phyloP scores from a whole-genome alignment of 1,139 yeast species.

The Meyerozyma smithsonii region DNA sequence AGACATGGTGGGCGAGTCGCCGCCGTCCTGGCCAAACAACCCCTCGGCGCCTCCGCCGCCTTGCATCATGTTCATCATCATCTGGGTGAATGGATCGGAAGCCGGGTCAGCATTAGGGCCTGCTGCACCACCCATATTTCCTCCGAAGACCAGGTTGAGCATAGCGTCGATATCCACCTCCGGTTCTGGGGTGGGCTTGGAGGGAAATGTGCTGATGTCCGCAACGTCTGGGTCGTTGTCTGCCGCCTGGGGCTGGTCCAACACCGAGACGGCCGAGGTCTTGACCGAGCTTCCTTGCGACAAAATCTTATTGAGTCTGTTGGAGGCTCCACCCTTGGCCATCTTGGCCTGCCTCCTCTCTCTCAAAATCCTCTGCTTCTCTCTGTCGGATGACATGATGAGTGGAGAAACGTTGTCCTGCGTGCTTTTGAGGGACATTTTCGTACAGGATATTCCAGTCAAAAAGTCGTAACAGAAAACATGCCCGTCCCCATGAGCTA shows the following conservation, averaged over 20 bases:
- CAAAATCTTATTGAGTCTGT: slow-evolving; percentile 47
- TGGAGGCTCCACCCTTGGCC: slow-evolving; percentile 52
- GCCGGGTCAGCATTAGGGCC: slow-evolving; percentile 8
- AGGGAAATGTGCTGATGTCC: slow-evolving; percentile 20
- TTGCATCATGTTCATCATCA: slow-evolving; percentile 24
- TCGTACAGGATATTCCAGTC: slow-evolving; percentile 1
- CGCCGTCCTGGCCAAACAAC: slow-evolving; percentile 12
- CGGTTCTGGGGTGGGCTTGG: slow-evolving; percentile 7
- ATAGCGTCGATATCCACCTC: slow-evolving; percentile 30
- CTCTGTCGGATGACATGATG: slow-evolving; percentile 45
- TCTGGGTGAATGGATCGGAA: slow-evolving; percentile 22
- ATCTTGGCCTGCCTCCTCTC: slow-evolving; percentile 71
- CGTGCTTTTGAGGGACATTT: not conserved
- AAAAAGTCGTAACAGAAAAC: too few relatives aligned
- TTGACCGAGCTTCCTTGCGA: slow-evolving; percentile 40
- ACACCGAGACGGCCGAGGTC: slow-evolving; percentile 28
- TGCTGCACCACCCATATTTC: slow-evolving; percentile 9
- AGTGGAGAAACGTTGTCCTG: slow-evolving; percentile 4
- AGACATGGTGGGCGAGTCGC: slow-evolving; percentile 11
- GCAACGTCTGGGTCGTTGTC: slow-evolving; percentile 34
- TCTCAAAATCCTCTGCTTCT: slow-evolving; percentile 55
- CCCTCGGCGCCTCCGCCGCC: slow-evolving; percentile 8
- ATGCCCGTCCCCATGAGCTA: slow-evolving; percentile 17
- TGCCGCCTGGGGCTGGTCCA: slow-evolving; percentile 20
- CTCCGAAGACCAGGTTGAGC: slow-evolving; percentile 29